Conservation (phyloP, 305 asterid genomes). For the Fraxinus paxiana region DNA sequence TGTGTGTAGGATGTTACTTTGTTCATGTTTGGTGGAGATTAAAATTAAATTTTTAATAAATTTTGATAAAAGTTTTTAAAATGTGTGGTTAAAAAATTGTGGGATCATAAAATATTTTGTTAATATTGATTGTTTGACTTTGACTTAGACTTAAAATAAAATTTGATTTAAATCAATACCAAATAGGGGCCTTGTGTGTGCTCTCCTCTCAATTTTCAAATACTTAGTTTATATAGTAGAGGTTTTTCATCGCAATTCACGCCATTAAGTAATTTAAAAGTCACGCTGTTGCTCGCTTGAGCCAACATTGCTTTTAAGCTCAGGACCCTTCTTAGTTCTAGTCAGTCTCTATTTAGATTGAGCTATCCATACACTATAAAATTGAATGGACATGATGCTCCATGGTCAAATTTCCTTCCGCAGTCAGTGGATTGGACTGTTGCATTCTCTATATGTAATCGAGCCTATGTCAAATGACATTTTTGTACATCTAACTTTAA, state of each 20-base stretch:
- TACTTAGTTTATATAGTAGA: neutral
- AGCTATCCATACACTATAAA: neutral
- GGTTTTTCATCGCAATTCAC: neutral
- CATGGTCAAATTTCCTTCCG: constrained; percentile 17
- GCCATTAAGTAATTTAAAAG: neutral
- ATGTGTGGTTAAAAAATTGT: too few relatives aligned
- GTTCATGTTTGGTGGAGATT: neutral
- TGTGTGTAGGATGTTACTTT: neutral
- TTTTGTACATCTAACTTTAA: constrained; percentile 23
- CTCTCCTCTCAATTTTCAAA: neutral
- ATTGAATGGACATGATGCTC: neutral
- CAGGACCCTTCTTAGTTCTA: neutral
- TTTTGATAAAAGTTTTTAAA: too few relatives aligned
- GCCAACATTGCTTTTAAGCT: neutral
- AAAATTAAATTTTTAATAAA: too few relatives aligned
- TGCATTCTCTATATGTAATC: neutral
- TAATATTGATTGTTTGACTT: too few relatives aligned
- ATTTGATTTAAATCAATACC: too few relatives aligned
- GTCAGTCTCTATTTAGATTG: neutral
- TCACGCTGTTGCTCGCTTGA: neutral
- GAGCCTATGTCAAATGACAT: neutral
- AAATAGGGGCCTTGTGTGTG: neutral
- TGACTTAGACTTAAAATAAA: too few relatives aligned
- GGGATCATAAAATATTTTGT: too few relatives aligned
- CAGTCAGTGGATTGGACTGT: constrained; percentile 24